Conservation (phyloP, 2,329 filamentous ascomycete genomes). For the Fusarium sacchari region DNA sequence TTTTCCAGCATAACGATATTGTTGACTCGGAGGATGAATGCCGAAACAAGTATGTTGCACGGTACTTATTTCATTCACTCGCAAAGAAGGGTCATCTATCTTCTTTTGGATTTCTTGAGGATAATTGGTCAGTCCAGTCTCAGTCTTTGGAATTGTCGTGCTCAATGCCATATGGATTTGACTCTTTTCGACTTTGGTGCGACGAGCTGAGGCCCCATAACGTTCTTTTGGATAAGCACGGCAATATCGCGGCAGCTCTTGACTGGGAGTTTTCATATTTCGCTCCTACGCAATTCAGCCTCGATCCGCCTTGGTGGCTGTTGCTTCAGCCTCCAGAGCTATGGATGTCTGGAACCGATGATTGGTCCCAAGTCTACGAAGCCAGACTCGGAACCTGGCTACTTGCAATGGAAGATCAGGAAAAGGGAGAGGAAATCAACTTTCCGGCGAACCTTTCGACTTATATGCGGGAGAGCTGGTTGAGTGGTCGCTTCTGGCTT, state of each 20-base stretch:
- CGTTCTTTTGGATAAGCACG: neutral
- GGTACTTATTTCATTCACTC: constrained; percentile 52
- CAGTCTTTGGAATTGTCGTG: neutral
- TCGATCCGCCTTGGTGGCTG: neutral
- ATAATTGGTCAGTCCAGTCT: constrained; percentile 45
- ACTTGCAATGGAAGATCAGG: neutral
- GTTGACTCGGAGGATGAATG: constrained; percentile 52
- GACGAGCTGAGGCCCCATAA: constrained; percentile 47
- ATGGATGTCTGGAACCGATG: neutral
- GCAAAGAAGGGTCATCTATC: constrained; percentile 43
- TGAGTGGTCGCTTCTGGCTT: neutral
- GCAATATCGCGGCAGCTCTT: neutral
- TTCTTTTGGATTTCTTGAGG: constrained; percentile 43
- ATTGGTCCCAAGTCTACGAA: neutral
- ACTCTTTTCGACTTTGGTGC: constrained; percentile 41
- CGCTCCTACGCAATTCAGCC: neutral
- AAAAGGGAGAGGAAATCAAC: neutral
- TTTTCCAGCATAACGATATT: constrained; percentile 54
- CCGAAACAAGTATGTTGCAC: constrained; percentile 55
- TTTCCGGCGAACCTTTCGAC: neutral
- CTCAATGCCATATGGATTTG: neutral
- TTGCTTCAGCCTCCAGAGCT: neutral
- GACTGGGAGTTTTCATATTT: neutral
- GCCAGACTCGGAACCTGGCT: neutral
- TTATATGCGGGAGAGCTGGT: neutral